Percentiles rank a stretch among this genome's conserved stretches.
Evolutionary conservation across 345 rosid genomes (phyloP).

Genomic region (Eucalyptus dawsonii): DNA sequence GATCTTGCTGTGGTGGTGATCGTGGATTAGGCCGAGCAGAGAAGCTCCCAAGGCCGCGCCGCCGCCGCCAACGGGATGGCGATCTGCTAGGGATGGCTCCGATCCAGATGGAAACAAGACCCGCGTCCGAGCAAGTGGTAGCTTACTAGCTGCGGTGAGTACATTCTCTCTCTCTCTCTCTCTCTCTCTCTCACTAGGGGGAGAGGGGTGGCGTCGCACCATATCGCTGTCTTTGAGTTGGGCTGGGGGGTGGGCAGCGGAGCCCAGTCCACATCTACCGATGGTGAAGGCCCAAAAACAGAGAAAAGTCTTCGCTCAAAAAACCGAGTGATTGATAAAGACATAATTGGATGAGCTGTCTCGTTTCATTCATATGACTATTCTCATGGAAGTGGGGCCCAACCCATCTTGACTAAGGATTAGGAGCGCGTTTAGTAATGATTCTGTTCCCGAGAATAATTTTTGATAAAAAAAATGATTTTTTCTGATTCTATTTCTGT

Average conservation of each 20-base stretch:
- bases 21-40: conserved; percentile 43
- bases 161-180: conserved; percentile 6
- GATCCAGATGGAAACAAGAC: conserved; percentile 1
- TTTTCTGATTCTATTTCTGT: too few species aligned
- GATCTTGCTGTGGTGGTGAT: conserved; percentile 46
- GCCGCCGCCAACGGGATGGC: not conserved
- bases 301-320: too few species aligned
- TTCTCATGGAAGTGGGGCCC: not conserved
- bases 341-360: not conserved
- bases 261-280: not conserved
- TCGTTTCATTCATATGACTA: not conserved
- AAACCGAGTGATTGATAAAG: not conserved
- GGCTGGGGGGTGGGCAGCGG: not conserved
- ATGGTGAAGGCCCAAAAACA: not conserved
- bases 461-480: too few species aligned
- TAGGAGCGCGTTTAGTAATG: too few species aligned
- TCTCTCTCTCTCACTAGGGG: not conserved
- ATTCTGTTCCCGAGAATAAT: accelerated
- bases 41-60: conserved; percentile 35
- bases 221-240: not conserved
- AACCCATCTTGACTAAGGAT: too few species aligned
- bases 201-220: not conserved
- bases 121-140: conserved; percentile 24
- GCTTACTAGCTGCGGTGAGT: not conserved
- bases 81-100: conserved; percentile 13